phyloP scores from a whole-genome alignment of 1,284 basidiomycete species.

The Anthracocystis panici-leucophaei region DNA sequence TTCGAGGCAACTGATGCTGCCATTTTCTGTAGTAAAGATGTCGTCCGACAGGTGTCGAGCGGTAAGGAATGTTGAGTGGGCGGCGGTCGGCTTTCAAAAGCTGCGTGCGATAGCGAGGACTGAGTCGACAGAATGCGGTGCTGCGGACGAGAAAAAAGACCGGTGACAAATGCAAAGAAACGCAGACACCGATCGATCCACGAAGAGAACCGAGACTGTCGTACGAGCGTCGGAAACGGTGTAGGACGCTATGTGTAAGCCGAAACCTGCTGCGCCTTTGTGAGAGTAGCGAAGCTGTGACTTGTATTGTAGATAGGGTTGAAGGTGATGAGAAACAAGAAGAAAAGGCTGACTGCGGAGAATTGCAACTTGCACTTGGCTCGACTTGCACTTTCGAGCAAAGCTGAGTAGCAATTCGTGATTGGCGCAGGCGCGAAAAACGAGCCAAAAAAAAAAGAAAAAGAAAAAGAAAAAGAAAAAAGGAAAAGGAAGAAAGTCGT shows the following conservation, averaged over 20 bases:
- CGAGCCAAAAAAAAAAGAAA: constrained; percentile 4
- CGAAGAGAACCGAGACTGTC: background rate
- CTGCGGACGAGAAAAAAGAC: background rate
- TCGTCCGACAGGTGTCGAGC: constrained; percentile 10
- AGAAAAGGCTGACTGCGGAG: constrained; percentile 10
- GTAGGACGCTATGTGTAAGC: too few relatives aligned
- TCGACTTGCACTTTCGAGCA: too few relatives aligned
- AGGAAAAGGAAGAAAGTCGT: constrained; percentile 24
- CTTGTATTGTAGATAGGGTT: constrained; percentile 3
- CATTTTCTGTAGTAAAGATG: constrained; percentile 28
- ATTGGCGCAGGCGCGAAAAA: constrained; percentile 4
- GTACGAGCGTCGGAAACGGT: constrained; percentile 4
- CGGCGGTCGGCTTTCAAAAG: background rate
- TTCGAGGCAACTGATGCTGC: constrained; percentile 50
- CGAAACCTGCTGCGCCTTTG: constrained; percentile 1
- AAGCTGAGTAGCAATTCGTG: background rate
- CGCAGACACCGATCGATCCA: background rate
- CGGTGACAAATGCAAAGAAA: background rate
- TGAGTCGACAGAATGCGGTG: constrained; percentile 1
- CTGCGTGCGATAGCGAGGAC: background rate
- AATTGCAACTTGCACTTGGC: constrained; percentile 1
- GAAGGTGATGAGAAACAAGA: constrained; percentile 6
- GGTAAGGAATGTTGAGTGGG: background rate
- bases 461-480: constrained; percentile 25
- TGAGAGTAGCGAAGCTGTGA: constrained; percentile 3